Base-by-base conservation (phyloP, 2,329 filamentous ascomycete species). In the Penicillium decumbens region DNA sequence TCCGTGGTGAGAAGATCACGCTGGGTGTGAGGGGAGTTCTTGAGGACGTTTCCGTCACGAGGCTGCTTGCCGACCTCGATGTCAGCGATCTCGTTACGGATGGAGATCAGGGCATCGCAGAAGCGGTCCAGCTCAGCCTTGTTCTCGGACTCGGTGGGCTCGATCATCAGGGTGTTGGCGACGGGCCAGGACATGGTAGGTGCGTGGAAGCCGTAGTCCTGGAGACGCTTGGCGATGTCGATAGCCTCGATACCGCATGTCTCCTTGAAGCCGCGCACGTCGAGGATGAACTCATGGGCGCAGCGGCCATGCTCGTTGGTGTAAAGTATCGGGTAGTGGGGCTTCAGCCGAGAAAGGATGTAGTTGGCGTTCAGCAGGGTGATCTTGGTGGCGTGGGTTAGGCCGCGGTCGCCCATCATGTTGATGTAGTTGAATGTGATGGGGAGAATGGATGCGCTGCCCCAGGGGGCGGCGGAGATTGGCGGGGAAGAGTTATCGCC, bases 111-210 rank as follows among this genome's bases (percentile, higher is more conserved):
- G 0, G 92, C 89, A 57, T 96, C 87, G 54, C 90, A 88, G 77
- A 96, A 96, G 20, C 92, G 85, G 71, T 96, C 92, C 2, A 97
- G 81, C 76, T 97, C 92, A 55, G 86, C 86, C 70, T 93, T 91
- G 72, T 82, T 88, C 77, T 97, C 92, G 12, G 86, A 91, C 74
- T 96, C 92, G 0, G 92, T 97, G 2, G 92, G 92, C 76, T 97
- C 92, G 58, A 97, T 95, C 92, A 97, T 97, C 39, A 97, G 82
- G 0, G 92, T 96, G 73, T 95, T 95, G 45, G 89, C 81, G 2
- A 97, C 90, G 1, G 92, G 92, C 88, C 89, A 96, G 68, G 85
- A 90, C 92, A 97, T 96, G 45, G 92, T 97, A 0, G 92, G 92
- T 1, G 91, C 88, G 72, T 97, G 92, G 81, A 97, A 97, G 37